These are phyloP conservation scores for Huiozyma naganishii DNA, from an alignment of 805 yeast genomes.

Conservation along the genomic window DNA sequence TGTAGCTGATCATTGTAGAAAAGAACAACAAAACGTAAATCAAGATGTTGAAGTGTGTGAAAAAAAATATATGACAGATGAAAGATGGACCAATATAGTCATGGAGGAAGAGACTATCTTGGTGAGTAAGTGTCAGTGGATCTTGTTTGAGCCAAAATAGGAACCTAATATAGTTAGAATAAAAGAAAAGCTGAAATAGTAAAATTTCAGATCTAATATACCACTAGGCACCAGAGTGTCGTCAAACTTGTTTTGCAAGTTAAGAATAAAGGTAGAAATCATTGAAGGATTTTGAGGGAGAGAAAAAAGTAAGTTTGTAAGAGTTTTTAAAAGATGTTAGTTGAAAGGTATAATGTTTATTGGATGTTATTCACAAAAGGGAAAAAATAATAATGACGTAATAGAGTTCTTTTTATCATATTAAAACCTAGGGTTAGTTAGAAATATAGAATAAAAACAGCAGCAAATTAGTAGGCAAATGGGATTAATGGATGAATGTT, in stretches of 20 bases:
- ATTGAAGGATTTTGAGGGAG: not conserved
- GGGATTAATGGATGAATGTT: constrained; percentile 4
- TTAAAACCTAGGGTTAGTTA: constrained; percentile 8
- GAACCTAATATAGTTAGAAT: constrained; percentile 27
- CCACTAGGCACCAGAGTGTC: constrained; percentile 13
- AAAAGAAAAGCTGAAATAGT: not conserved
- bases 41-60: not conserved
- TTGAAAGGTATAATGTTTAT: no score
- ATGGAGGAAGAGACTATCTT: constrained; percentile 30
- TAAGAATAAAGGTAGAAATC: not conserved
- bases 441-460: constrained; percentile 1
- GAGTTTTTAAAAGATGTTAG: no score
- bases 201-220: not conserved
- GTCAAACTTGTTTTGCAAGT: constrained; percentile 7
- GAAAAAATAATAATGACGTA: constrained; percentile 3
- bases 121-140: constrained; percentile 63
- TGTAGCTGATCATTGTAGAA: not conserved
- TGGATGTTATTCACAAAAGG: not conserved
- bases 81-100: constrained; percentile 59
- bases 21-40: not conserved
- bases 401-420: constrained; percentile 3
- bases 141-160: constrained; percentile 85
- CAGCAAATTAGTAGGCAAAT: not conserved
- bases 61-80: constrained; percentile 19
- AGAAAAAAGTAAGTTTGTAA: constrained; percentile 2